phyloP scores from a whole-genome alignment of 1,139 yeast species.

The Candida sp. region DNA sequence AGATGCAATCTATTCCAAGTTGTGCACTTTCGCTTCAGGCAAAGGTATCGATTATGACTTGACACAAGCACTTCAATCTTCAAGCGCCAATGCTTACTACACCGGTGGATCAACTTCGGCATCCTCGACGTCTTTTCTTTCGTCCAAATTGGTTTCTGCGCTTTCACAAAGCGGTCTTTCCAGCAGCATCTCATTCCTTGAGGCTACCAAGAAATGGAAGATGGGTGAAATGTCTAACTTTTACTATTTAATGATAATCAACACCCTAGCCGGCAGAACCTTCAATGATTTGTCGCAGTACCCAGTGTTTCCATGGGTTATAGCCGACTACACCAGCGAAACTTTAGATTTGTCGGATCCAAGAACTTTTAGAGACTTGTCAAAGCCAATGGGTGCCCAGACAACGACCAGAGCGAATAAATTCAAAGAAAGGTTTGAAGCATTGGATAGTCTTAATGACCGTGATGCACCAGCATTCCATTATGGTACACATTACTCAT shows the following conservation, averaged over 20 bases:
- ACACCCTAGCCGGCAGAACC: conserved; percentile 86
- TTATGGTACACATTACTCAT: conserved; percentile 91
- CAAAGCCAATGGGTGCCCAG: conserved; percentile 94
- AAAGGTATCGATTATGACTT: conserved; percentile 55
- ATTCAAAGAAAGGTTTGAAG: conserved; percentile 73
- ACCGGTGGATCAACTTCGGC: conserved; percentile 3
- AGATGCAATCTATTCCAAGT: conserved; percentile 54
- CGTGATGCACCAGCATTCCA: conserved; percentile 76
- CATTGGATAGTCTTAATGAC: conserved; percentile 57
- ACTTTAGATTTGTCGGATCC: conserved; percentile 65
- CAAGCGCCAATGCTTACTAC: conserved; percentile 36
- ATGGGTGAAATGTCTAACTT: conserved; percentile 81
- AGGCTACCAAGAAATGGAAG: conserved; percentile 73
- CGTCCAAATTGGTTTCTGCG: conserved; percentile 41
- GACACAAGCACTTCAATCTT: conserved; percentile 52
- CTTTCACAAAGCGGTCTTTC: conserved; percentile 24
- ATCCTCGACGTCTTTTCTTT: conserved; percentile 23
- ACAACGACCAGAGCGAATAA: conserved; percentile 56
- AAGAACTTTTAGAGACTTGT: conserved; percentile 67
- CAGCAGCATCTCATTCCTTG: conserved; percentile 32
- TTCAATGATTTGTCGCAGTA: conserved; percentile 88
- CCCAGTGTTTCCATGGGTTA: conserved; percentile 91
- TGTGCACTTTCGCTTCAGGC: conserved; percentile 51
- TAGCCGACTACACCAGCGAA: conserved; percentile 77
- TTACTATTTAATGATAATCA: conserved; percentile 75